These are phyloP conservation scores for Diaporthe vaccinii DNA, from an alignment of 2,329 filamentous ascomycete species.

Conservation along the genomic window DNA sequence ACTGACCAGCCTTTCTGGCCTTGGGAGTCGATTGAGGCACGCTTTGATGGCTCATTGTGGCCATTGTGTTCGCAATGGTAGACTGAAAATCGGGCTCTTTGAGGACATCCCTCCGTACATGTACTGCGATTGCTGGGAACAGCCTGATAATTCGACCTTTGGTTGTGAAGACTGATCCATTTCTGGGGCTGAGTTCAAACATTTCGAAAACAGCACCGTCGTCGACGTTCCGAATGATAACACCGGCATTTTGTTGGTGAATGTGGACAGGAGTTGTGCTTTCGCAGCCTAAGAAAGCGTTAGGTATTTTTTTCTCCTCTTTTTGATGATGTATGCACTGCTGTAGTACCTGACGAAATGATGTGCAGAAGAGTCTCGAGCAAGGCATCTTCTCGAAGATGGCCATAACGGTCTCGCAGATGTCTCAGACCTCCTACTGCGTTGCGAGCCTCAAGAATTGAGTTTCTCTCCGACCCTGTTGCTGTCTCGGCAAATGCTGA, in stretches of 20 bases:
- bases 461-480: not conserved
- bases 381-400: not conserved
- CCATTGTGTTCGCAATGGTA: constrained; percentile 44
- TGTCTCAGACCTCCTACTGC: not conserved
- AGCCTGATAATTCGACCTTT: constrained; percentile 48
- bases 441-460: not conserved
- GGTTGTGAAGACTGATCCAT: constrained; percentile 45
- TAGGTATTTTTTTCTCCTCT: not conserved
- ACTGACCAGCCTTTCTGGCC: constrained; percentile 53
- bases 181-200: constrained; percentile 52
- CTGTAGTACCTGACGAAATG: not conserved
- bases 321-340: not conserved
- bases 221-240: constrained; percentile 46
- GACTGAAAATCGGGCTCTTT: constrained; percentile 42
- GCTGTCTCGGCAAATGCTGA: not conserved
- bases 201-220: constrained; percentile 48
- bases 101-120: constrained; percentile 42
- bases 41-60: constrained; percentile 48
- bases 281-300: not conserved
- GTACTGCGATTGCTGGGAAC: constrained; percentile 47
- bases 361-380: not conserved
- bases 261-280: constrained; percentile 48
- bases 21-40: constrained; percentile 41
- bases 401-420: not conserved
- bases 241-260: constrained; percentile 52